A percentile compares a stretch with the other conserved stretches of the same genome.
Evolutionary conservation across 2,329 filamentous ascomycete species (phyloP).

Genomic region (Orbilia brochopaga): DNA sequence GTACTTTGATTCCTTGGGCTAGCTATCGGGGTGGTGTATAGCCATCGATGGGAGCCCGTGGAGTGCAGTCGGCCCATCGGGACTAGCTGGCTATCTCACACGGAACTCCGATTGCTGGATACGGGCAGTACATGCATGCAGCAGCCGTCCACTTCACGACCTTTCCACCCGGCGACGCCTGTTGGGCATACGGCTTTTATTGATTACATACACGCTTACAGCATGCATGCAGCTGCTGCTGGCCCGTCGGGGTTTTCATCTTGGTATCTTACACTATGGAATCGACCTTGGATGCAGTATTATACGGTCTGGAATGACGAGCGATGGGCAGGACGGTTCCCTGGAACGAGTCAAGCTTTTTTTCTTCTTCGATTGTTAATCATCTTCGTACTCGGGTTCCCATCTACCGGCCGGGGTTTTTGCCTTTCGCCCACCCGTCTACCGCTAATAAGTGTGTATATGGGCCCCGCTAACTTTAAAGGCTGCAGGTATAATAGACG

Average conservation of each 20-base stretch:
- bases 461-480: conserved; percentile 4
- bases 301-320: background rate
- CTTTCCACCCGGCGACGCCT: background rate
- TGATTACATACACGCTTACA: conserved; percentile 51
- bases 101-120: conserved; percentile 39
- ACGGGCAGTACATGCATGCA: background rate
- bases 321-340: background rate
- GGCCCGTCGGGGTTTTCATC: too few species aligned
- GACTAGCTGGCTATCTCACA: conserved; percentile 7
- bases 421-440: background rate
- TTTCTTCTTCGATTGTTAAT: background rate
- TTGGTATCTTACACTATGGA: too few species aligned
- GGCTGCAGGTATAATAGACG: background rate
- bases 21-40: too few species aligned
- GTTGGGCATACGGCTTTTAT: background rate
- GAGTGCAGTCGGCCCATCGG: background rate
- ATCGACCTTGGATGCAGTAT: too few species aligned
- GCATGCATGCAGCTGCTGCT: conserved; percentile 13
- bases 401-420: conserved; percentile 1
- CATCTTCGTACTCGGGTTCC: background rate
- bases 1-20: too few species aligned
- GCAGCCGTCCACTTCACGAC: background rate
- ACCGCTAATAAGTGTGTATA: background rate
- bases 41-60: too few species aligned
- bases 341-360: conserved; percentile 1